These are phyloP conservation scores for Backusella morwellensis DNA, from an alignment of 192 early-diverging fungal species.

Conservation along the genomic window DNA sequence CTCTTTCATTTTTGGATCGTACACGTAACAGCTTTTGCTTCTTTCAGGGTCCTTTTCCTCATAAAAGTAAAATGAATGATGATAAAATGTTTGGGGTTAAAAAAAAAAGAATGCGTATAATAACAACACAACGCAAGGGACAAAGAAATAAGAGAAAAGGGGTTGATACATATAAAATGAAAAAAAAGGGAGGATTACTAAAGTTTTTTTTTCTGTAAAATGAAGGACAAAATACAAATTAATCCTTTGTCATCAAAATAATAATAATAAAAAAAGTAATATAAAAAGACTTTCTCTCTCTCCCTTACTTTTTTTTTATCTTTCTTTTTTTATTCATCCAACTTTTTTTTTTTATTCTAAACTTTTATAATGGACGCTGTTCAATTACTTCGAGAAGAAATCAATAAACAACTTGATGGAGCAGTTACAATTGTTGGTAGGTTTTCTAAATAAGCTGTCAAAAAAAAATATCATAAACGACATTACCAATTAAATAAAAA, in stretches of 20 bases:
- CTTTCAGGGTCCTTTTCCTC: not conserved
- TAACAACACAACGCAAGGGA: not conserved
- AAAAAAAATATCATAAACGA: not conserved
- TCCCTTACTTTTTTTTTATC: not conserved
- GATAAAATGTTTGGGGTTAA: too few relatives aligned
- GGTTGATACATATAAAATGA: not conserved
- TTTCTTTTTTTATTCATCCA: not conserved
- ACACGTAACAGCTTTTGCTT: not conserved
- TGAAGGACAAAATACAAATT: not conserved
- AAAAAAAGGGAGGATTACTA: not conserved
- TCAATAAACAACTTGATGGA: constrained; percentile 24
- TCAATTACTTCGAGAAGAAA: constrained; percentile 29
- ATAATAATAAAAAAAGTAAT: not conserved
- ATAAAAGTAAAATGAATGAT: too few relatives aligned
- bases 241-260: not conserved
- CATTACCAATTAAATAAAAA: not conserved
- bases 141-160: not conserved
- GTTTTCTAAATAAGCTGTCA: not conserved
- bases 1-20: not conserved
- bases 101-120: too few relatives aligned
- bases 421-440: constrained; percentile 39
- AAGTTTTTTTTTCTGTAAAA: not conserved
- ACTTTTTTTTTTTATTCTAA: constrained; percentile 9
- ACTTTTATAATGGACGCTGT: constrained; percentile 9
- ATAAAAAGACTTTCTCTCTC: not conserved